A percentile compares a stretch with the other conserved stretches of the same genome.
Conservation (phyloP, 2,329 filamentous ascomycete species). For the Teratosphaeria pseudoeucalypti region DNA sequence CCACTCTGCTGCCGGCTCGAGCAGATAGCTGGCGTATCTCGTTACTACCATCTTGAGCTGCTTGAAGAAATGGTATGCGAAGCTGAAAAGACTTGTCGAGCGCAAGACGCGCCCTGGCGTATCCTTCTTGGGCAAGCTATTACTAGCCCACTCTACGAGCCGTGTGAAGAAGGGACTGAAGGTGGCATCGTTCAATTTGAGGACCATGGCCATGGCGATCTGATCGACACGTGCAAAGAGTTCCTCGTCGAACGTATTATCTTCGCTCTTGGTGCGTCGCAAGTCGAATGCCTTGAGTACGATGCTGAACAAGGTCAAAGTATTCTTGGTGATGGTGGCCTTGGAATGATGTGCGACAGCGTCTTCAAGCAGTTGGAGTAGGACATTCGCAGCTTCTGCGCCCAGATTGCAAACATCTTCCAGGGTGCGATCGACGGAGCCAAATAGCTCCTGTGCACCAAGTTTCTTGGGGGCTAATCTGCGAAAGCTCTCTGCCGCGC, state of each 20-base stretch:
- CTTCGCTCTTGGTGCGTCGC: constrained; percentile 42
- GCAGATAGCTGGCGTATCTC: constrained; percentile 73
- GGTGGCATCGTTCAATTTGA: constrained; percentile 88
- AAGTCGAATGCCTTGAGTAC: constrained; percentile 53
- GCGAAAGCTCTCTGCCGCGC: constrained; percentile 44
- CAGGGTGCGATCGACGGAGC: constrained; percentile 65
- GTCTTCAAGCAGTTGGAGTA: constrained; percentile 47
- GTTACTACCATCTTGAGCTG: constrained; percentile 90
- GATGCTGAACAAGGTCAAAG: constrained; percentile 54
- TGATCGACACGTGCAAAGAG: constrained; percentile 45
- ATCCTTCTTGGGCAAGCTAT: constrained; percentile 53
- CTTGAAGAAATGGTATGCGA: constrained; percentile 69
- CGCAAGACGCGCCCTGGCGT: constrained; percentile 48
- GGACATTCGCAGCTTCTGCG: constrained; percentile 39
- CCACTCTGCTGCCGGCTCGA: constrained; percentile 62
- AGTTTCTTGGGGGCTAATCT: constrained; percentile 66
- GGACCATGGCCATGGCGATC: constrained; percentile 76
- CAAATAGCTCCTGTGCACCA: constrained; percentile 65
- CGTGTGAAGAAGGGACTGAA: constrained; percentile 87
- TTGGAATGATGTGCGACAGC: constrained; percentile 72
- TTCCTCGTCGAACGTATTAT: constrained; percentile 52
- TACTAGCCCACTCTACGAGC: constrained; percentile 70
- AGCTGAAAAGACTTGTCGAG: constrained; percentile 68
- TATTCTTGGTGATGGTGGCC: constrained; percentile 64
- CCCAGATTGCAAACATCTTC: constrained; percentile 37